Percentiles rank a stretch among this genome's conserved stretches.
These are phyloP conservation scores for Bryoerythrophyllum caledonicum DNA, from an alignment of 225 moss, liverwort and hornwort species.

Conservation along the genomic window DNA sequence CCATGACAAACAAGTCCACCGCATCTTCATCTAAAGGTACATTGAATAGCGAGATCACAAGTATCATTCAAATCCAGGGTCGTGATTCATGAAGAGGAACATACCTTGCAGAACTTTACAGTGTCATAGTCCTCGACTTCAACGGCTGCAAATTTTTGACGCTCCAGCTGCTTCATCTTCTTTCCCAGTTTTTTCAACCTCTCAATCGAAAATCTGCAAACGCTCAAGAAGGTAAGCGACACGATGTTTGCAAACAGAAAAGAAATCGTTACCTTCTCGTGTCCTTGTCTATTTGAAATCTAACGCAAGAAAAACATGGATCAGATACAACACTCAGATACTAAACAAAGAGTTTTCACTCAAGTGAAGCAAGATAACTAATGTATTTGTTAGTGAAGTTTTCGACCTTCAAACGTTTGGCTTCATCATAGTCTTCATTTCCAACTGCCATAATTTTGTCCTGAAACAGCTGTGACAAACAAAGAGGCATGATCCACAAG, in stretches of 20 bases:
- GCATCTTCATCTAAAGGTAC: not conserved
- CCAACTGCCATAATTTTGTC: conserved; percentile 74
- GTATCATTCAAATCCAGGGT: not conserved
- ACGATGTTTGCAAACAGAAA: not conserved
- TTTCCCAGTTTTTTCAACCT: conserved; percentile 84
- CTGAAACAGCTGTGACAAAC: conserved; percentile 75
- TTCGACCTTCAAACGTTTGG: conserved; percentile 83
- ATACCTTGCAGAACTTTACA: conserved; percentile 91
- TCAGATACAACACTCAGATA: not conserved
- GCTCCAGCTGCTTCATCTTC: conserved; percentile 85
- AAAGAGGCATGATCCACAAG: conserved; percentile 13
- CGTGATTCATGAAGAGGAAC: not conserved
- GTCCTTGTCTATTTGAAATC: not conserved
- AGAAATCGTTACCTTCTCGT: not conserved
- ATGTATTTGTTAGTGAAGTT: not conserved
- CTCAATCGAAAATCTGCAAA: conserved; percentile 73
- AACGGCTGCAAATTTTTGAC: conserved; percentile 86
- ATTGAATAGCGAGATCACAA: not conserved
- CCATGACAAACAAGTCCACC: not conserved
- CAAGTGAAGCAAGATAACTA: not conserved
- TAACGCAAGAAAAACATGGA: not conserved
- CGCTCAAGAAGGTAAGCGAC: conserved; percentile 3
- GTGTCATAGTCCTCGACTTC: conserved; percentile 94
- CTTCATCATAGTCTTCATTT: conserved; percentile 96
- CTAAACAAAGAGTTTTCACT: not conserved